A percentile compares a stretch with the other conserved stretches of the same genome.
phyloP scores from a whole-genome alignment of 164 flowering plant species.

The Malania oleifera region DNA sequence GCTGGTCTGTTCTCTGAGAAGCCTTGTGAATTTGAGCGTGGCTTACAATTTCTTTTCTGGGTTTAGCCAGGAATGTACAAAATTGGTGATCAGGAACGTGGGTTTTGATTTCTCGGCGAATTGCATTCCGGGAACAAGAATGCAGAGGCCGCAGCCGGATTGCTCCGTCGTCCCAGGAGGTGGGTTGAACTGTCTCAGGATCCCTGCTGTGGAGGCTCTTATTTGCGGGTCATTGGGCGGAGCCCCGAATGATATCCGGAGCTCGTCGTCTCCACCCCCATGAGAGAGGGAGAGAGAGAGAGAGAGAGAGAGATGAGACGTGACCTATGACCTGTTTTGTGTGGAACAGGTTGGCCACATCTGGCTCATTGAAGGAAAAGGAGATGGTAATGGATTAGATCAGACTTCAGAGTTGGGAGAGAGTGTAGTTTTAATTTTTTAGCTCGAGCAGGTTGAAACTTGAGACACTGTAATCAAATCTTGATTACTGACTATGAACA shows the following conservation, averaged over 20 bases:
- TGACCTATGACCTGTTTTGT: slow-evolving; percentile 2
- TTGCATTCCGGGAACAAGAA: slow-evolving; percentile 64
- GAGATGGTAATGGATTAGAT: too few species aligned
- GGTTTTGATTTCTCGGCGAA: slow-evolving; percentile 74
- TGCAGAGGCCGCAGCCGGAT: slow-evolving; percentile 75
- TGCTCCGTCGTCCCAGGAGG: slow-evolving; percentile 50
- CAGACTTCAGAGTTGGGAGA: too few species aligned
- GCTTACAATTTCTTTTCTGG: slow-evolving; percentile 89
- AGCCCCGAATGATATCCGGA: not conserved
- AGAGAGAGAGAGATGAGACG: slow-evolving; percentile 4
- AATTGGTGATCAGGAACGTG: slow-evolving; percentile 34
- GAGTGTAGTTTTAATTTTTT: too few species aligned
- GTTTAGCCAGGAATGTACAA: slow-evolving; percentile 56
- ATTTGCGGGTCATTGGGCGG: slow-evolving; percentile 35
- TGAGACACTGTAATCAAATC: too few species aligned
- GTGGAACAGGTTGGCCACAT: slow-evolving; percentile 13
- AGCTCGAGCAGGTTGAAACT: too few species aligned
- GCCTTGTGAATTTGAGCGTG: slow-evolving; percentile 59
- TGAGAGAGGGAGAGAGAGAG: slow-evolving; percentile 13
- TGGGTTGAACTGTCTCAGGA: slow-evolving; percentile 52
- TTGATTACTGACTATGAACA: too few species aligned
- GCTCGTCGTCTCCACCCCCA: slow-evolving; percentile 26
- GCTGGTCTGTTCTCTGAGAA: slow-evolving; percentile 54
- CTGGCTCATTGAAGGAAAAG: too few species aligned
- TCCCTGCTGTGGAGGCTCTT: slow-evolving; percentile 50